Conservation (phyloP, 2,329 filamentous ascomycete genomes). For the Cordyceps pruinosa region DNA sequence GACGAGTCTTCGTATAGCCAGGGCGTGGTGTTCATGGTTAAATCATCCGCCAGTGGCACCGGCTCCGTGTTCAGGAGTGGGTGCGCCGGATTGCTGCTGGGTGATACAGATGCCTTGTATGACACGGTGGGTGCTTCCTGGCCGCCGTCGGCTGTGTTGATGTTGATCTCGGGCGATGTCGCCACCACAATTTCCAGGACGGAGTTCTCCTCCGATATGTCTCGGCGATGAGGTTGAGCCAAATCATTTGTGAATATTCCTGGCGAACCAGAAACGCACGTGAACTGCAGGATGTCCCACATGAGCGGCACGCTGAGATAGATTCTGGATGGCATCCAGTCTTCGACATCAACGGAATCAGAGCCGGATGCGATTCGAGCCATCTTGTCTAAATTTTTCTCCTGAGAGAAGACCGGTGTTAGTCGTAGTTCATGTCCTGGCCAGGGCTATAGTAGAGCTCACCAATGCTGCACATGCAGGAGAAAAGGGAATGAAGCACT, state of each 20-base stretch:
- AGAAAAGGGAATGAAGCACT: constrained; percentile 40
- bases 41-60: constrained; percentile 25
- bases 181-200: constrained; percentile 44
- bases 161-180: constrained; percentile 43
- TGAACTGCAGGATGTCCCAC: constrained; percentile 46
- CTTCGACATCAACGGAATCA: constrained; percentile 40
- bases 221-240: constrained; percentile 31
- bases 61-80: constrained; percentile 24
- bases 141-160: constrained; percentile 45
- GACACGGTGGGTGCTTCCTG: constrained; percentile 39
- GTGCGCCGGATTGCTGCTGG: constrained; percentile 20
- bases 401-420: constrained; percentile 24
- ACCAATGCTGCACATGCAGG: constrained; percentile 40
- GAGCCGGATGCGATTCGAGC: constrained; percentile 42
- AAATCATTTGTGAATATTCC: constrained; percentile 32
- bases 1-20: constrained; percentile 37
- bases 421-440: constrained; percentile 6
- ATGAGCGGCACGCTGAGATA: constrained; percentile 45
- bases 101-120: constrained; percentile 23
- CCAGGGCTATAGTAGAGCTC: constrained; percentile 14
- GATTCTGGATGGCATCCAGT: constrained; percentile 47
- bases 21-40: constrained; percentile 35
- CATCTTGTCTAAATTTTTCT: constrained; percentile 41
- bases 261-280: constrained; percentile 31
- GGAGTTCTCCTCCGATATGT: constrained; percentile 29